These are phyloP conservation scores for Sphagnum contortum DNA, from an alignment of 225 moss, liverwort and hornwort species.

Conservation along the genomic window DNA sequence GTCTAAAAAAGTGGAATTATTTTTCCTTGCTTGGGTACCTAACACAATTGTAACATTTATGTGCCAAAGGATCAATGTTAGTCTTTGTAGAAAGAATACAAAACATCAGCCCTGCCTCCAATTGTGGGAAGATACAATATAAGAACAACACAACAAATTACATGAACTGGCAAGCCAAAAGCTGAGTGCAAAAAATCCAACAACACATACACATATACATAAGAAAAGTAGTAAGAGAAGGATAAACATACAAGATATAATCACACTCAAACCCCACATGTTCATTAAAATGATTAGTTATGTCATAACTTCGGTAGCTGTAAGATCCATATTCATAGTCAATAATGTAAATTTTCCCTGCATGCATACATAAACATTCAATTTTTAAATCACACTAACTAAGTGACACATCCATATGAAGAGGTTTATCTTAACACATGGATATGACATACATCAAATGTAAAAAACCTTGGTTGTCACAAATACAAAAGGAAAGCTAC, in stretches of 20 bases:
- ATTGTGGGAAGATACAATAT: constrained; percentile 3
- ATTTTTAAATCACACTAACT: no score
- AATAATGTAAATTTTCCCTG: constrained; percentile 57
- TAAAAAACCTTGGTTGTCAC: no score
- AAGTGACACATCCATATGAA: no score
- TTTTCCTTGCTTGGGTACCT: constrained; percentile 83
- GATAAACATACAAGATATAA: constrained; percentile 61
- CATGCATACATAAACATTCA: constrained; percentile 7
- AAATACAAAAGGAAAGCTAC: no score
- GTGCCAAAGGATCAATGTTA: constrained; percentile 11
- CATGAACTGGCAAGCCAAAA: no score
- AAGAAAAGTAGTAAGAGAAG: neutral
- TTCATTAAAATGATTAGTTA: constrained; percentile 90
- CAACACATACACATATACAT: neutral
- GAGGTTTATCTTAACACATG: no score
- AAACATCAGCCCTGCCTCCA: constrained; percentile 11
- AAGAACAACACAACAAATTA: constrained; percentile 11
- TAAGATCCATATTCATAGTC: constrained; percentile 87
- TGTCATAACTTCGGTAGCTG: constrained; percentile 79
- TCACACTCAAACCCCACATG: constrained; percentile 93
- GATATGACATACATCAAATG: neutral
- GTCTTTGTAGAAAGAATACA: constrained; percentile 4
- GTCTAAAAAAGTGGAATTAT: constrained; percentile 73
- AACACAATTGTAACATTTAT: constrained; percentile 11
- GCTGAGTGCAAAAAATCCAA: neutral